Evolutionary conservation across 2,329 filamentous ascomycete species (phyloP), one percentile per base, ranked within the genome.

Genomic region (Mycogone perniciosa): DNA sequence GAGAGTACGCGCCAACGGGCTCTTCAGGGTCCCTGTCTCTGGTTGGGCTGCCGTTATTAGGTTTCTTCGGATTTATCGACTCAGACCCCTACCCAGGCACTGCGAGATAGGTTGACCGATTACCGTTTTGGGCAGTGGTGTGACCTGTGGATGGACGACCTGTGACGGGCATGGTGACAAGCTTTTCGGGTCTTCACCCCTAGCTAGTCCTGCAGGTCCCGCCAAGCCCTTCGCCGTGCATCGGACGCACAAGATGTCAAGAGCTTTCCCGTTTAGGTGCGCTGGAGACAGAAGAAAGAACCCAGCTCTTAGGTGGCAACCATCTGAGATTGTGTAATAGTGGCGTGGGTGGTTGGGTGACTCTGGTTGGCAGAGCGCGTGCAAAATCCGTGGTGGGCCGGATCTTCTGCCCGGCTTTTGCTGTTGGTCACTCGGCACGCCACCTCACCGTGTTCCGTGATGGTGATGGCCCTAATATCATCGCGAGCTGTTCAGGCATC

Each of bases 161-260:
- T 48, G 27, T 44, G n/a, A 39, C 48, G 33, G 47, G 40, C 45
- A 52, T 31, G 43, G 42, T 37, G 45, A 51, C 51, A 53, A 49
- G 48, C 52, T 48, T 37, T 41, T 44, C 34, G 46, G 39, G 44
- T 42, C 51, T 44, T 49, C 43, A 26, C 38, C 8, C 13, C 48
- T 26, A 43, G 34, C 42, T 45, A 44, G 52, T 38, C 37, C 55
- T 57, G 55, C 55, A 56, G 56, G 54, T 56, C 52, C 56, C 43
- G 48, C 46, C 35, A 38, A 31, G 42, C 48, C 20, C 40, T 42
- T 49, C 53, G 54, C 48, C 55, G 50, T 13, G 50, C 50, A 59
- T 58, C 54, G 62, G 61, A 61, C 63, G 64, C 64, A 67, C 53
- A 57, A 55, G 56, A 53, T 67, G 64, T 64, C 54, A 53, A 62